Evolutionary conservation across 768 basidiomycete genomes (phyloP).

Genomic region (Jaapia argillacea): DNA sequence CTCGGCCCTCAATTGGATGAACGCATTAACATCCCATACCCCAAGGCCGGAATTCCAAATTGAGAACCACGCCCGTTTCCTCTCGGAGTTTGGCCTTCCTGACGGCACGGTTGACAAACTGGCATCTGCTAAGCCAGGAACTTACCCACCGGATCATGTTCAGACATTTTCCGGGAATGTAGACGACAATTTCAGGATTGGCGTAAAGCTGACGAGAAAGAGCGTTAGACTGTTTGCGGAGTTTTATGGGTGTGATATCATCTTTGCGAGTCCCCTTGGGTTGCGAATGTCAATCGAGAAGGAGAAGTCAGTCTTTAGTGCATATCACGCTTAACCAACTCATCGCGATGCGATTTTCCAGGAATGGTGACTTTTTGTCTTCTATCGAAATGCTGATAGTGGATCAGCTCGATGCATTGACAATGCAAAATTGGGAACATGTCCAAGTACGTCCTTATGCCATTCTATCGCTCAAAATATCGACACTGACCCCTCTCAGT

Average conservation of each 20-base stretch:
- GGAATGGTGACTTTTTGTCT: conserved; percentile 83
- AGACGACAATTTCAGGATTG: conserved; percentile 90
- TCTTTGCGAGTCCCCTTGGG: conserved; percentile 90
- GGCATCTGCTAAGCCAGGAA: conserved; percentile 56
- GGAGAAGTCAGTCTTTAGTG: conserved; percentile 58
- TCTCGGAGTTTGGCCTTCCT: conserved; percentile 76
- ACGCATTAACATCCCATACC: conserved; percentile 68
- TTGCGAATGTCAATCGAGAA: conserved; percentile 88
- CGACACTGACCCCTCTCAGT: conserved; percentile 32
- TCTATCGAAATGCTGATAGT: conserved; percentile 88
- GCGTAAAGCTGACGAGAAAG: conserved; percentile 88
- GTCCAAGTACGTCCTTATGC: conserved; percentile 52
- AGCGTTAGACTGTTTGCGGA: conserved; percentile 86
- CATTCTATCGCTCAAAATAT: background rate
- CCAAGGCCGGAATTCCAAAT: conserved; percentile 68
- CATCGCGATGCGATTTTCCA: conserved; percentile 16
- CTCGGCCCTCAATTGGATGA: conserved; percentile 74
- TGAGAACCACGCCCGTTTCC: conserved; percentile 80
- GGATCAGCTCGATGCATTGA: conserved; percentile 86
- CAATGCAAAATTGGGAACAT: conserved; percentile 99
- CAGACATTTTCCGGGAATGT: conserved; percentile 95
- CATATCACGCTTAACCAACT: background rate
- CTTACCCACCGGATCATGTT: conserved; percentile 82
- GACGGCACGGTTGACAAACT: conserved; percentile 75
- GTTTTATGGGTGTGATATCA: conserved; percentile 85